Percentiles rank a stretch among this genome's conserved stretches.
phyloP scores from a whole-genome alignment of 139 green algal species.

The Micromonas pusilla region DNA sequence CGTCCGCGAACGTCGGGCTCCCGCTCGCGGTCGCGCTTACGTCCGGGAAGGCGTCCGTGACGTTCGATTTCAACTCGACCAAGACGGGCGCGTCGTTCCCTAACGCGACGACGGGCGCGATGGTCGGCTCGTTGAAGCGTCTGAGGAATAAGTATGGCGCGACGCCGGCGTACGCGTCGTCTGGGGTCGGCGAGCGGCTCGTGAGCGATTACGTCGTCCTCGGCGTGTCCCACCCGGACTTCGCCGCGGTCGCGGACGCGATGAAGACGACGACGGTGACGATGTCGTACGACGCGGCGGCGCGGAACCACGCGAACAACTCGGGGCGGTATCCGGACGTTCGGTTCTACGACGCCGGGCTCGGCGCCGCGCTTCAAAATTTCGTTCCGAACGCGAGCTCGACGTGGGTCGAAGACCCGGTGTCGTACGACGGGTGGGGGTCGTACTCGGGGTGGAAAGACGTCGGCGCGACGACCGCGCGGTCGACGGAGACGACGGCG shows the following conservation, averaged over 20 bases:
- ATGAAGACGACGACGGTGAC: background rate
- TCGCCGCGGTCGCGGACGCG: background rate
- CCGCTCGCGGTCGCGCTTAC: background rate
- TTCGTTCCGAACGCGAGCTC: background rate
- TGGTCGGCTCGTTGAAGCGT: background rate
- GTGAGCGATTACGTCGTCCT: background rate
- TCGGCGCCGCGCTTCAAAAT: background rate
- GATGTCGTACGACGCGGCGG: background rate
- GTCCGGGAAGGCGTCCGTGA: background rate
- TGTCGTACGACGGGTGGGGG: too few species aligned
- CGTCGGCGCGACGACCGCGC: too few species aligned
- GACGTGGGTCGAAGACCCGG: too few species aligned
- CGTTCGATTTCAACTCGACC: background rate
- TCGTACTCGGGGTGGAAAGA: too few species aligned
- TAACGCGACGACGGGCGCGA: background rate
- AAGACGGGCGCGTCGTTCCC: background rate
- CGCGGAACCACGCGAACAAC: background rate
- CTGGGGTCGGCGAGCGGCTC: background rate
- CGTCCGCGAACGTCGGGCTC: background rate
- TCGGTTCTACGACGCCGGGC: background rate
- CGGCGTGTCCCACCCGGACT: background rate
- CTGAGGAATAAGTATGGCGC: background rate
- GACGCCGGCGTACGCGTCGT: too few species aligned
- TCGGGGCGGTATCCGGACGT: background rate
- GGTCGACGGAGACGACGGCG: too few species aligned